Base-by-base conservation (phyloP, 345 rosid species). In the Pistacia vera region DNA sequence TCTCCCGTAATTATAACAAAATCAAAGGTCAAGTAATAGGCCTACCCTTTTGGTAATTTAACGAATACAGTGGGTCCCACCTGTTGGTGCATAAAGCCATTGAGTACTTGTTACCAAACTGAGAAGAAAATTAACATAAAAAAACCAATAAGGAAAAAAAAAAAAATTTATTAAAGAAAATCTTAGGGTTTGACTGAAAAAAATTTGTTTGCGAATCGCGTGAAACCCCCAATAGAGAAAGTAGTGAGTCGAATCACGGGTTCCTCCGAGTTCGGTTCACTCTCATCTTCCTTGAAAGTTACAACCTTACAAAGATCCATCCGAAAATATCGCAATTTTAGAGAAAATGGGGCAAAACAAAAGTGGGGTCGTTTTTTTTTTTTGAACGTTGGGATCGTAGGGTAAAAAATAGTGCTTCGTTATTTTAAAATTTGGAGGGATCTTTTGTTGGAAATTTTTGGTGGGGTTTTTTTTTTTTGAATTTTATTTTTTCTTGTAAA, bases 321-420 rank as follows among this genome's bases (percentile, higher is more conserved):
- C 91, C 92, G 88, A 69, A 73, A 81, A 57, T 86, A 71, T 79
- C 90, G 89, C 59, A 54, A 63, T 71, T 77, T 77, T 69, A 65
- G 79, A 67, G 87, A 74, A 72, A 80, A 62, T 57, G 71, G 49
- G 60, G 18, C 80, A 81, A 71, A 74, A 76, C 63, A 79, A 77
- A 74, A 79, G 70, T 60, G 79, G 69, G 81, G 68, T 77, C 71
- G 63, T 75, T 66, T 11, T 64, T 55, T 36, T 69, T 78, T 90
- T 85, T 85, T 59, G 88, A 85, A 85, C 89, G 86, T 85, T 88
- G 90, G 89, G 88, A 87, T 88, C 90, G 82, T 87, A 73, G 87
- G 87, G 82, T 75, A 75, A 65, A 83, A 67, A 14, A 18, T 74
- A 81, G 72, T 70, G 14, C 80, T 81, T 76, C 62, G 81, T 59